Percentiles rank a stretch among this genome's conserved stretches.
Evolutionary conservation across 176 grass and related monocot species (phyloP).

Genomic region (Triticum timopheevii): DNA sequence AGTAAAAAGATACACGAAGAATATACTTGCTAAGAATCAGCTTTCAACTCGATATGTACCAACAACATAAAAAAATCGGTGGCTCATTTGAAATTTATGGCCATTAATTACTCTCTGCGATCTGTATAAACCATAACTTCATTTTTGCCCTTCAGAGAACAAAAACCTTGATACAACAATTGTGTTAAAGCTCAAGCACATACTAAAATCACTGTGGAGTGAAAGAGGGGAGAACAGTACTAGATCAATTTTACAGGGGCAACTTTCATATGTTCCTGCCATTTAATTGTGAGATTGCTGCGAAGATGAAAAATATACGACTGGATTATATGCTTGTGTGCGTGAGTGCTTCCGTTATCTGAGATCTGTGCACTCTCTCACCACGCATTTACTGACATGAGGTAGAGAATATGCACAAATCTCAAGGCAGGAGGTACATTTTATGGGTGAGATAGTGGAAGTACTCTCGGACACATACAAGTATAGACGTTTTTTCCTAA

Average conservation of each 20-base stretch:
- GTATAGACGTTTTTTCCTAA: background rate
- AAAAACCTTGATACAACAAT: background rate
- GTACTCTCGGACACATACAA: background rate
- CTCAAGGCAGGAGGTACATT: background rate
- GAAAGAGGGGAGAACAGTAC: background rate
- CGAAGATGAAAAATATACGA: background rate
- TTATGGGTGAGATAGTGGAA: background rate
- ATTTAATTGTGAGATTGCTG: background rate
- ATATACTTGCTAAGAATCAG: background rate
- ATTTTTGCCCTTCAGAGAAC: background rate
- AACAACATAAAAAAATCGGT: background rate
- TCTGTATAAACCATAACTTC: background rate
- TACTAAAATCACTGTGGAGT: background rate
- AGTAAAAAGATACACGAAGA: background rate
- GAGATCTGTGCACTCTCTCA: background rate
- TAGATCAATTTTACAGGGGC: background rate
- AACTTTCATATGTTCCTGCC: background rate
- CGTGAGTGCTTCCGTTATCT: background rate
- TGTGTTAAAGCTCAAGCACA: background rate
- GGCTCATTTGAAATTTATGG: background rate
- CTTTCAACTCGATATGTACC: conserved; percentile 8
- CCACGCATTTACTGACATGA: background rate
- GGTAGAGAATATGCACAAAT: background rate
- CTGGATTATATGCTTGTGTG: background rate
- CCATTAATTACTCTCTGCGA: background rate